Conservation (phyloP, 768 basidiomycete species). For the Pleurotus tuoliensis region DNA sequence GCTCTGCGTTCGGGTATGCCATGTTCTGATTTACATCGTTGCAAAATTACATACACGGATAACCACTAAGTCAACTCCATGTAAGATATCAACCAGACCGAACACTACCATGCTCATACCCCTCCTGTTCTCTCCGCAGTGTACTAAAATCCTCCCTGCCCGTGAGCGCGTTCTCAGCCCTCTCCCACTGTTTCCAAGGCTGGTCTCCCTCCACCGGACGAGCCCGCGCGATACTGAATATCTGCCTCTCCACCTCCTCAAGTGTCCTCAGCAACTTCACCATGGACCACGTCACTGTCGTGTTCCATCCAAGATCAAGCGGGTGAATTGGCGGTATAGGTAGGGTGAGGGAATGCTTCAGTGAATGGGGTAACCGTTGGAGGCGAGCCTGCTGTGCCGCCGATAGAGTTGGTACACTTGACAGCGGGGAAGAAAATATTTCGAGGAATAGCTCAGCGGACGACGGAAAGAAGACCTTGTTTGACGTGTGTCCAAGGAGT, state of each 20-base stretch:
- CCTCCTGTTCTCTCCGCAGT: neutral
- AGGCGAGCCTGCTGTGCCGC: constrained; percentile 9
- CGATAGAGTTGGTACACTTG: neutral
- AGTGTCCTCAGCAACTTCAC: constrained; percentile 19
- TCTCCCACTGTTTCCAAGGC: constrained; percentile 51
- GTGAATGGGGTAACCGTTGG: neutral
- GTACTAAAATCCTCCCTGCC: neutral
- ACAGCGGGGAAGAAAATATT: constrained; percentile 23
- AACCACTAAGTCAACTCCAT: too few species aligned
- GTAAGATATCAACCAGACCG: too few species aligned
- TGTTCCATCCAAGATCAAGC: constrained; percentile 17
- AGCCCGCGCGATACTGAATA: constrained; percentile 36
- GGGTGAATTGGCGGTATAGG: constrained; percentile 22
- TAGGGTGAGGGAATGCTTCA: neutral
- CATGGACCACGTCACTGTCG: constrained; percentile 16
- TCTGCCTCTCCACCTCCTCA: constrained; percentile 31
- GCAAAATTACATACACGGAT: too few species aligned
- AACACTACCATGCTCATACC: neutral
- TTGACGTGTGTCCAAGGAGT: constrained; percentile 33
- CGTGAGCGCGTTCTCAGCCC: constrained; percentile 18
- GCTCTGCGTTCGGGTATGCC: too few species aligned
- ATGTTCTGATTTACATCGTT: too few species aligned
- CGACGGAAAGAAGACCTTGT: constrained; percentile 34
- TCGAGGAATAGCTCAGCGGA: constrained; percentile 30
- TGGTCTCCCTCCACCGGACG: constrained; percentile 49